Percentiles rank a stretch among this genome's conserved stretches.
Evolutionary conservation across 2,329 filamentous ascomycete species (phyloP).

Genomic region (Talaromyces sp.): DNA sequence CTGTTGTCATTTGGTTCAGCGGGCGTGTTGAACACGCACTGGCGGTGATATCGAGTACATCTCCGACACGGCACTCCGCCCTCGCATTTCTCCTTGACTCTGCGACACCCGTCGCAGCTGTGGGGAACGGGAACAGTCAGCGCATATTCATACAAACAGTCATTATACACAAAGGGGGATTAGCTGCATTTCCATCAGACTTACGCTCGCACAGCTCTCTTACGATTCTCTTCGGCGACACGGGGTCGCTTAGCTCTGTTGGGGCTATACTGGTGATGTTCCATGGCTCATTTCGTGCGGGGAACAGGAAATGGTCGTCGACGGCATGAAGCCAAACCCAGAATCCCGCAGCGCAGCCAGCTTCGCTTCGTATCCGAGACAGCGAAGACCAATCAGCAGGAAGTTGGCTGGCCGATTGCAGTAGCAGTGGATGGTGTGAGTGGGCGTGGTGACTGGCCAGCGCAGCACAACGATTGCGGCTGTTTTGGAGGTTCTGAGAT

Average conservation of each 20-base stretch:
- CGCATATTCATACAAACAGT: background rate
- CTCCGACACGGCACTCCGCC: slow-evolving; percentile 51
- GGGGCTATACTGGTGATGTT: background rate
- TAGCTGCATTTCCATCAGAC: slow-evolving; percentile 2
- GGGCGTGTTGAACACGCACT: slow-evolving; percentile 45
- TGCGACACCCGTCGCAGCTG: slow-evolving; percentile 52
- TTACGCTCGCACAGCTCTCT: slow-evolving; percentile 36
- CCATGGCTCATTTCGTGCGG: slow-evolving; percentile 6
- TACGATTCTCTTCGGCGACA: slow-evolving; percentile 37
- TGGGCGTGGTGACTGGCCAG: background rate
- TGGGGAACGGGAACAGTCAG: background rate
- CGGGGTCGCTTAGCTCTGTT: slow-evolving; percentile 29
- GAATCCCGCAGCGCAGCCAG: background rate
- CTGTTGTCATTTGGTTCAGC: slow-evolving; percentile 31
- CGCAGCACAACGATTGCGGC: background rate
- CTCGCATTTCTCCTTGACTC: slow-evolving; percentile 54
- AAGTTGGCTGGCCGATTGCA: background rate
- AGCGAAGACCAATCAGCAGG: background rate
- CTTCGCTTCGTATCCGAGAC: background rate
- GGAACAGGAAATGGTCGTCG: background rate
- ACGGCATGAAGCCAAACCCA: background rate
- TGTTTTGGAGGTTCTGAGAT: background rate
- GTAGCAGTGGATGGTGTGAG: background rate
- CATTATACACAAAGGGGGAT: background rate
- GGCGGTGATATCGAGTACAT: slow-evolving; percentile 47